A percentile compares a stretch with the other conserved stretches of the same genome.
Conservation (phyloP, 1,139 yeast species). For the Yamadazyma siamensis region DNA sequence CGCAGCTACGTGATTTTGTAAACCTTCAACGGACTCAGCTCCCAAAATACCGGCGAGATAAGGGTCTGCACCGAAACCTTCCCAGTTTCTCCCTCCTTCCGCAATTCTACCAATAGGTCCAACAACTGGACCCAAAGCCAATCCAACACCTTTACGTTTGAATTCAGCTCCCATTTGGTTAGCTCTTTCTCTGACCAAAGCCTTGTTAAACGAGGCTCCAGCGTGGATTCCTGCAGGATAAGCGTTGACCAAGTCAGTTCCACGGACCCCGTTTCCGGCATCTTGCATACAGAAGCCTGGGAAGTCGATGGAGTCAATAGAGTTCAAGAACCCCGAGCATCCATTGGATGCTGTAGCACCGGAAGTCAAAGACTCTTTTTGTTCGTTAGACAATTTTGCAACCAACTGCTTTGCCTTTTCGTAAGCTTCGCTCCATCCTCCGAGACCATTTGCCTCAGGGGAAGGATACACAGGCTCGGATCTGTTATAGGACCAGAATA, state of each 20-base stretch:
- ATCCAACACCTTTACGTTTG: constrained; percentile 54
- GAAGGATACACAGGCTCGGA: constrained; percentile 13
- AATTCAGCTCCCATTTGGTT: constrained; percentile 56
- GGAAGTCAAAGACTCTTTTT: constrained; percentile 59
- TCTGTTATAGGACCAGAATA: constrained; percentile 13
- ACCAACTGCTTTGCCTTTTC: constrained; percentile 49
- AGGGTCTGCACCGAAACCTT: constrained; percentile 62
- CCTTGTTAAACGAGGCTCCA: constrained; percentile 56
- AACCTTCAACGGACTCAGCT: constrained; percentile 49
- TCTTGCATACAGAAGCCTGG: constrained; percentile 61
- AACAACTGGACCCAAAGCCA: constrained; percentile 57
- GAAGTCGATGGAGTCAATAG: constrained; percentile 14
- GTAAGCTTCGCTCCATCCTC: constrained; percentile 51
- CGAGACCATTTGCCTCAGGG: constrained; percentile 10
- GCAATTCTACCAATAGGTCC: constrained; percentile 63
- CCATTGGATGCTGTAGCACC: constrained; percentile 57
- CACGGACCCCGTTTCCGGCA: constrained; percentile 61
- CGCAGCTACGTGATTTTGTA: constrained; percentile 58
- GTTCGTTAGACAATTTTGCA: constrained; percentile 52
- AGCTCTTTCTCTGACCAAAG: constrained; percentile 49
- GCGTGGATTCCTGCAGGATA: constrained; percentile 59
- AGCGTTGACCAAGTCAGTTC: constrained; percentile 52
- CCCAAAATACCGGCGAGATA: constrained; percentile 56
- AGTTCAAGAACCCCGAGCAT: constrained; percentile 17
- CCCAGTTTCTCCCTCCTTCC: constrained; percentile 65